Evolutionary conservation across 1,284 basidiomycete species (phyloP).

Genomic region (Leccinum laetum): DNA sequence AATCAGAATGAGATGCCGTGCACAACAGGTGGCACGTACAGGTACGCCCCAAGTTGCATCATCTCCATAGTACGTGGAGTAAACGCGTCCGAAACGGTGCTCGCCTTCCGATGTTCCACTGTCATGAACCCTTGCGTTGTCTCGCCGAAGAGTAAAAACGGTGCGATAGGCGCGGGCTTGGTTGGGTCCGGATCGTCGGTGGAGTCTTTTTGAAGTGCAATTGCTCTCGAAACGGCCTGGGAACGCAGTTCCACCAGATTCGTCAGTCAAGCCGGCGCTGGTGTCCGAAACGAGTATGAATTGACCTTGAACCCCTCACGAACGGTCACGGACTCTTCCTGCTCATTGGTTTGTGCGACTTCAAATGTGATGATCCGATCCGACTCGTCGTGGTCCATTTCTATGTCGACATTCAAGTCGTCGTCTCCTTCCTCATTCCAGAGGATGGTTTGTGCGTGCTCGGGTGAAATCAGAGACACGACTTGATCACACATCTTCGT

Average conservation of each 20-base stretch:
- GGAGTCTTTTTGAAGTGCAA: constrained; percentile 9
- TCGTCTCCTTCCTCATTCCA: constrained; percentile 41
- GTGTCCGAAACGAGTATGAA: neutral
- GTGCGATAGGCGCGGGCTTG: constrained; percentile 16
- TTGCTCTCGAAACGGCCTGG: constrained; percentile 17
- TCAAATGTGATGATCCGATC: constrained; percentile 55
- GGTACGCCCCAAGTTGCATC: no score
- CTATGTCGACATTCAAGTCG: constrained; percentile 22
- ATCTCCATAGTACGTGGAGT: no score
- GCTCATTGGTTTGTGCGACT: constrained; percentile 56
- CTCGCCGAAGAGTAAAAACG: constrained; percentile 36
- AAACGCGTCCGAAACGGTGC: neutral
- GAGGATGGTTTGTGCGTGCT: constrained; percentile 42
- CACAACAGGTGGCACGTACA: no score
- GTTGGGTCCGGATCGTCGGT: constrained; percentile 11
- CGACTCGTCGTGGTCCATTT: constrained; percentile 38
- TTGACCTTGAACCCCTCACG: constrained; percentile 44
- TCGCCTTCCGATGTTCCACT: constrained; percentile 21
- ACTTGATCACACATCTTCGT: constrained; percentile 57
- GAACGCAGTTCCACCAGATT: neutral
- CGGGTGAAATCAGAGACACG: constrained; percentile 45
- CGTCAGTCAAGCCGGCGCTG: neutral
- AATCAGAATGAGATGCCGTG: no score
- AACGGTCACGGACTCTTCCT: constrained; percentile 49
- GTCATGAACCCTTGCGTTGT: constrained; percentile 37